Evolutionary conservation across 2,329 filamentous ascomycete species (phyloP), one percentile per base, ranked within the genome.

Genomic region (Geosmithia putterillii): DNA sequence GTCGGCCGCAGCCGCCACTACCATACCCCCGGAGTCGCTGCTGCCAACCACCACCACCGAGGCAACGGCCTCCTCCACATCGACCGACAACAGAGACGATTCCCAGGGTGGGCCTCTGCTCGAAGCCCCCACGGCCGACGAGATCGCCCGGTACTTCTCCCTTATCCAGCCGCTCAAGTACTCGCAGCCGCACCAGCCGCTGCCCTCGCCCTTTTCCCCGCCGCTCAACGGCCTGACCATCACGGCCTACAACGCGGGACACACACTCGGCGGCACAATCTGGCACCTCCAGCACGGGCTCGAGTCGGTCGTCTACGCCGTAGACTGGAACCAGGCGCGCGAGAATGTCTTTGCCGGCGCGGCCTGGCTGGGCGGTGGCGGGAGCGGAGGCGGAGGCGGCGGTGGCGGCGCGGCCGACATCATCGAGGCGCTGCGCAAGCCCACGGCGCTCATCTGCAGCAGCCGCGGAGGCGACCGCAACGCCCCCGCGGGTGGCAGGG

Each of bases 261-360:
- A 95, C 58, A 95, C 90, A 0, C 75, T 96, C 0, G 92, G 92
- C 60, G 92, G 92, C 44, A 96, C 92, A 20, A 95, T 98, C 67
- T 98, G 92, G 92, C 90, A 96, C 56, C 89, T 98, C 50, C 90
- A 96, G 55, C 88, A 96, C 66, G 88, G 89, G 0, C 74, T 95
- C 57, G 92, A 98, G 60, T 95, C 89, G 1, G 90, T 98, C 37
- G 89, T 98, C 1, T 96, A 98, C 55, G 90, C 92, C 1, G 86
- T 95, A 17, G 90, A 96, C 57, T 98, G 92, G 92, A 95, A 95
- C 54, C 89, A 95, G 63, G 87, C 85, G n/a, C 79, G 87, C 52
- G 92, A 98, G 59, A 94, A 95, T 63, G 88, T 96, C 15, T 81
- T 95, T 46, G 81, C 90, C 0, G 90, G 90, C 48, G 92, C 92